A percentile compares a stretch with the other conserved stretches of the same genome.
phyloP scores from a whole-genome alignment of 768 basidiomycete genomes.

The Rhodotorula taiwanensis region DNA sequence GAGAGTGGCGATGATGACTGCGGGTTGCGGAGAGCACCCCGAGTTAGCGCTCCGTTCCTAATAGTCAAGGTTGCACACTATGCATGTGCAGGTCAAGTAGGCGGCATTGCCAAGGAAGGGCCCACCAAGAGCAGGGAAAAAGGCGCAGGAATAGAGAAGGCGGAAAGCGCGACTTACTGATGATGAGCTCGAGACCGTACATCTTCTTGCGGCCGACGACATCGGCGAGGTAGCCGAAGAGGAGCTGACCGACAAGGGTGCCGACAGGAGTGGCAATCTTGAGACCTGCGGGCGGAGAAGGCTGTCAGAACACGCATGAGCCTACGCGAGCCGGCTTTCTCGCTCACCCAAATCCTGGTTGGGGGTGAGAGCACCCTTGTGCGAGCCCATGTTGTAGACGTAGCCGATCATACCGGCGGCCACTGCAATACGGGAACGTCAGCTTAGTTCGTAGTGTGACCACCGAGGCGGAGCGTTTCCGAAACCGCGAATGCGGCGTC shows the following conservation, averaged over 20 bases:
- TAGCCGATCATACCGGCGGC: slow-evolving; percentile 75
- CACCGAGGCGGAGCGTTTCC: too few species aligned
- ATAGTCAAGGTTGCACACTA: too few species aligned
- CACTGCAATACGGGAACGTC: too few species aligned
- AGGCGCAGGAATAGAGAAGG: too few species aligned
- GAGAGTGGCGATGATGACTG: slow-evolving; percentile 60
- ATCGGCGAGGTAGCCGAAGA: slow-evolving; percentile 38
- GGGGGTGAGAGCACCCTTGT: slow-evolving; percentile 49
- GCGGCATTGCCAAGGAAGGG: too few species aligned
- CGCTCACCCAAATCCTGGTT: slow-evolving; percentile 59
- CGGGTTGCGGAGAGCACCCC: slow-evolving; percentile 42
- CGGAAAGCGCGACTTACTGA: slow-evolving; percentile 45
- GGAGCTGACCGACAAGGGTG: slow-evolving; percentile 34
- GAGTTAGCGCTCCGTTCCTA: too few species aligned
- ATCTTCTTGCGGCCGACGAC: slow-evolving; percentile 36
- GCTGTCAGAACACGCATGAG: background rate
- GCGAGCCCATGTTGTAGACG: slow-evolving; percentile 55
- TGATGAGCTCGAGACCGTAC: slow-evolving; percentile 70
- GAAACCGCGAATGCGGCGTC: too few species aligned
- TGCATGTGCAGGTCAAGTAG: too few species aligned
- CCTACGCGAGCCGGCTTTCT: too few species aligned
- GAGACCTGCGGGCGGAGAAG: slow-evolving; percentile 14
- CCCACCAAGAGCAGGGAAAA: background rate
- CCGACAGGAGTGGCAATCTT: slow-evolving; percentile 39
- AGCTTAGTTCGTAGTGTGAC: too few species aligned